Evolutionary conservation across 306 rosid genomes (phyloP).

Genomic region (Castanea crenata): DNA sequence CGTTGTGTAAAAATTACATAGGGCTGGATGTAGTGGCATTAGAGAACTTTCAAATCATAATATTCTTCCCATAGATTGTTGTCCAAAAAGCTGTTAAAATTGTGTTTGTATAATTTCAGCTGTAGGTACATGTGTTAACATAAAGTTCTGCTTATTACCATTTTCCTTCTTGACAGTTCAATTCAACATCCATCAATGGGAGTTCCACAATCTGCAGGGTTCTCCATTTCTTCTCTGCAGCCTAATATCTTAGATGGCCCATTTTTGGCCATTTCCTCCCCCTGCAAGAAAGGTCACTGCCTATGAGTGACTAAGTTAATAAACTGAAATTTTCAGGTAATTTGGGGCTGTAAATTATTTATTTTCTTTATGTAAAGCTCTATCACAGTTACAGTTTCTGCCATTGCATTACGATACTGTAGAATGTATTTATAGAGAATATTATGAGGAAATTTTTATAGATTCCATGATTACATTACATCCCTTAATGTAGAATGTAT

Average conservation of each 20-base stretch:
- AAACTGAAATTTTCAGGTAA: neutral
- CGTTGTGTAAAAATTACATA: neutral
- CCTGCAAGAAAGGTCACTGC: constrained; percentile 62
- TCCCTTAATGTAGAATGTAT: neutral
- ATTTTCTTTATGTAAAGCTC: constrained; percentile 4
- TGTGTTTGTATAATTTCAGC: neutral
- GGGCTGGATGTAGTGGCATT: neutral
- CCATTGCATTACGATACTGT: constrained; percentile 6
- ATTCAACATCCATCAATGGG: constrained; percentile 59
- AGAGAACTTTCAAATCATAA: neutral
- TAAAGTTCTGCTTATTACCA: neutral
- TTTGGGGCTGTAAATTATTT: neutral
- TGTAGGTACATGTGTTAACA: neutral
- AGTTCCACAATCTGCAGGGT: constrained; percentile 63
- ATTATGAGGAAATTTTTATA: neutral
- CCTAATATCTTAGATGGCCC: constrained; percentile 65
- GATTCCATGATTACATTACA: neutral
- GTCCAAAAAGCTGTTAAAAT: neutral
- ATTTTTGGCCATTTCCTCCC: constrained; percentile 60
- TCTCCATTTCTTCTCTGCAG: constrained; percentile 75
- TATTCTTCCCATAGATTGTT: neutral
- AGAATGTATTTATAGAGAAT: neutral
- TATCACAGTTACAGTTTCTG: neutral
- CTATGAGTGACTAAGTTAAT: constrained; percentile 33
- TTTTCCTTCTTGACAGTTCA: constrained; percentile 44